These are phyloP conservation scores for Phytophthora podocarpi DNA, from an alignment of 352 stramenopile species.

Conservation along the genomic window DNA sequence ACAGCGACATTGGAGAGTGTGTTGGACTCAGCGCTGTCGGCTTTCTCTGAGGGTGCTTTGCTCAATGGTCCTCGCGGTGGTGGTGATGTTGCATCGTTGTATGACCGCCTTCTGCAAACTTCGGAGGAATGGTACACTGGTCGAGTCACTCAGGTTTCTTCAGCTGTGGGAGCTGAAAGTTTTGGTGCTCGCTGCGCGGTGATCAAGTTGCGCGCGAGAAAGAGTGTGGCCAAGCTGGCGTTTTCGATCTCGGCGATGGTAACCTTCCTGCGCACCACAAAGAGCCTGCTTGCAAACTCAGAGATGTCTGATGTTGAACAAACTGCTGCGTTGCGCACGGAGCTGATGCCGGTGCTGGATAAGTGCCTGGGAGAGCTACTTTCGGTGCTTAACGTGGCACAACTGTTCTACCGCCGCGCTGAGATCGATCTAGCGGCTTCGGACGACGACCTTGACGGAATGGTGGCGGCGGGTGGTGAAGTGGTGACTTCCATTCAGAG, in stretches of 20 bases:
- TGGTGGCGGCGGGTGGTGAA: conserved; percentile 66
- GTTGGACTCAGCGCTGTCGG: conserved; percentile 59
- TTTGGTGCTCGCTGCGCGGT: conserved; percentile 64
- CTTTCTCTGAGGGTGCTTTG: conserved; percentile 64
- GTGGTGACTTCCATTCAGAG: conserved; percentile 59
- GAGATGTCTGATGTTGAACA: conserved; percentile 36
- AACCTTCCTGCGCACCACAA: conserved; percentile 45
- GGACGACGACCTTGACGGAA: conserved; percentile 71
- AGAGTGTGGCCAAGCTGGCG: conserved; percentile 53
- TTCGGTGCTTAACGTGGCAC: conserved; percentile 50
- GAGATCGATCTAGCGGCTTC: conserved; percentile 73
- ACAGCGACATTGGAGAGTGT: conserved; percentile 51
- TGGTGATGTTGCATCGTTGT: conserved; percentile 43
- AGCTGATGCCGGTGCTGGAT: conserved; percentile 45
- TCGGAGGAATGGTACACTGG: conserved; percentile 62
- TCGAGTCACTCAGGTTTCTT: conserved; percentile 26
- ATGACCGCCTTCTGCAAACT: conserved; percentile 57
- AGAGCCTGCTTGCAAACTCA: conserved; percentile 33
- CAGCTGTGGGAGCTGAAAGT: conserved; percentile 38
- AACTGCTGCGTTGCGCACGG: conserved; percentile 32
- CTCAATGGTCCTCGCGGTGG: conserved; percentile 32
- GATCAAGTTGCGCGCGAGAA: conserved; percentile 65
- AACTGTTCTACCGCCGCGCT: conserved; percentile 65
- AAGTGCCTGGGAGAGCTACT: conserved; percentile 51
- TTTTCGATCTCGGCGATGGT: conserved; percentile 67